Evolutionary conservation across 306 rosid genomes (phyloP).

Genomic region (Amphicarpaea edgeworthii): DNA sequence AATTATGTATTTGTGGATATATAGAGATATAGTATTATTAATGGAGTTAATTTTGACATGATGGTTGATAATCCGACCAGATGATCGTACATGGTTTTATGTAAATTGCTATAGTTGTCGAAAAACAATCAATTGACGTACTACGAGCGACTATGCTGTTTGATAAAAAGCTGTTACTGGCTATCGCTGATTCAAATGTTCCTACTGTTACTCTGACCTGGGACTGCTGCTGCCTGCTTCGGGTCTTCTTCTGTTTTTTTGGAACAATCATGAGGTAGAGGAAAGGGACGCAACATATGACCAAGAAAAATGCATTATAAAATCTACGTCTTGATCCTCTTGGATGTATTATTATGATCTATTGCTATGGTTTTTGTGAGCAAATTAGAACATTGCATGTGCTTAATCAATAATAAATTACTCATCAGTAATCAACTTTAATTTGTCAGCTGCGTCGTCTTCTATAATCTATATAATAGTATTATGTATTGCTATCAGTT

Average conservation of each 20-base stretch:
- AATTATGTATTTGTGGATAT: background rate
- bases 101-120: background rate
- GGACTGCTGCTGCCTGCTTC: background rate
- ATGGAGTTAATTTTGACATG: background rate
- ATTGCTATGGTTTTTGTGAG: background rate
- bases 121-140: background rate
- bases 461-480: background rate
- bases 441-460: background rate
- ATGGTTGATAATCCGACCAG: background rate
- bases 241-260: slow-evolving; percentile 5
- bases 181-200: slow-evolving; percentile 1
- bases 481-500: background rate
- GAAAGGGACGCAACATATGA: background rate
- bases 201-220: slow-evolving; percentile 4
- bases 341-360: background rate
- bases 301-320: slow-evolving; percentile 10
- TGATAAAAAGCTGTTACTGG: slow-evolving; percentile 22
- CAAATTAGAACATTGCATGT: background rate
- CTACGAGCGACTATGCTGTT: background rate
- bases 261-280: slow-evolving; percentile 12
- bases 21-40: background rate
- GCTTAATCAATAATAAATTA: background rate
- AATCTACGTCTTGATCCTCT: background rate
- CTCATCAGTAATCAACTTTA: background rate
- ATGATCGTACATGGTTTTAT: background rate